Evolutionary conservation across 2,329 filamentous ascomycete genomes (phyloP), one percentile per base, ranked within the genome.

Genomic region (Metarhizium rileyi): DNA sequence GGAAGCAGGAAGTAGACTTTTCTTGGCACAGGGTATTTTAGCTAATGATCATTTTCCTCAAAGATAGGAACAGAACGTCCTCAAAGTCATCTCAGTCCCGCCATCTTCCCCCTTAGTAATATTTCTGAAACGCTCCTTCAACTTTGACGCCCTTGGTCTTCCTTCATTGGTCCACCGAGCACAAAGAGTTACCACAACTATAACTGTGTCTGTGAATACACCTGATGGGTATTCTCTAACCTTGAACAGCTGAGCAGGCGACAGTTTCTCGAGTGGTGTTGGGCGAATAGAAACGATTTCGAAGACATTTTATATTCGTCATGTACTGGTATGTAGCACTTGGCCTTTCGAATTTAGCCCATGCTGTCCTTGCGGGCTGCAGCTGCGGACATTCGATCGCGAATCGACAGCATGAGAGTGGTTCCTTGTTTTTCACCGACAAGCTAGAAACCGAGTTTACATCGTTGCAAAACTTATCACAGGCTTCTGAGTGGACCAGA

Each of bases 361-460:
- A 12, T 14, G 20, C 28, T 12, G 46, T n/a, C 5, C 45, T 59
- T 26, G 54, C 51, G 4, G 50, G 75, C 53, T 90, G 87, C 67
- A 78, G 86, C 58, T 91, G 87, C 61, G 87, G 86, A 47, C 90
- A 88, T 63, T 75, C 75, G 3, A 65, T 83, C 42, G 70, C 69
- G 52, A 65, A 72, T 5, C 26, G 50, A 36, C 71, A 69, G n/a
- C 60, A 66, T 43, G 65, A 67, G 26, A 55, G 61, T 4, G 51
- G 58, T 6, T 59, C 65, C 44, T 66, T 71, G 38, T 60, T 85
- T 47, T 90, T 86, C 62, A 87, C 83, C 2, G 81, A 90, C 52
- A 61, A 81, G 10, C 65, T 87, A 47, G 86, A 90, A 61, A 83
- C 83, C 20, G 82, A 90, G 66, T 90, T 90, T 60, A 68, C 81